Conservation (phyloP, 2,329 filamentous ascomycete genomes). For the Verticillium longisporum region DNA sequence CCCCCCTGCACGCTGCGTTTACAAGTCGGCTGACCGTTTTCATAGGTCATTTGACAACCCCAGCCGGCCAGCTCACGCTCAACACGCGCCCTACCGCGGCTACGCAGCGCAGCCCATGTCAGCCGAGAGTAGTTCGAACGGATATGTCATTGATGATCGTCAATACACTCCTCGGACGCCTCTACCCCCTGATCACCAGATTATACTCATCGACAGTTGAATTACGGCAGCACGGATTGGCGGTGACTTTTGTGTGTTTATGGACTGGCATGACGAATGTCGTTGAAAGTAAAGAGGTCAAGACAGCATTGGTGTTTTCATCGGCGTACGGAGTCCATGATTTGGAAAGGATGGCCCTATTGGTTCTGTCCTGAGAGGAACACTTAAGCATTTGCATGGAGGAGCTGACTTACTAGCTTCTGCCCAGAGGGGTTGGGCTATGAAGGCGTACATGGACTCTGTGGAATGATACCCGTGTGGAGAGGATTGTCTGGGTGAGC, state of each 20-base stretch:
- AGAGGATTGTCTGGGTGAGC: background rate
- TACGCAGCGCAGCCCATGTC: background rate
- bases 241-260: background rate
- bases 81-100: background rate
- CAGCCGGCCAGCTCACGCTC: background rate
- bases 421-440: slow-evolving; percentile 1
- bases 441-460: slow-evolving; percentile 6
- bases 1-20: background rate
- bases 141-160: background rate
- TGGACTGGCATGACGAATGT: background rate
- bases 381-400: background rate
- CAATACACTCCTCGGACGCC: background rate
- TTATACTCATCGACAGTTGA: background rate
- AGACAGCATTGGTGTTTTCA: too few relatives aligned
- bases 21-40: background rate
- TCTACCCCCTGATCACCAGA: background rate
- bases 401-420: background rate
- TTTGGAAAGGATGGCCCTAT: background rate
- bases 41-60: background rate
- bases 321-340: too few relatives aligned
- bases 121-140: background rate
- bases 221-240: background rate
- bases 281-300: too few relatives aligned
- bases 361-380: background rate
- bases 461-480: background rate